These are phyloP conservation scores for Myxozyma sirexii DNA, from an alignment of 805 yeast genomes.

Conservation along the genomic window DNA sequence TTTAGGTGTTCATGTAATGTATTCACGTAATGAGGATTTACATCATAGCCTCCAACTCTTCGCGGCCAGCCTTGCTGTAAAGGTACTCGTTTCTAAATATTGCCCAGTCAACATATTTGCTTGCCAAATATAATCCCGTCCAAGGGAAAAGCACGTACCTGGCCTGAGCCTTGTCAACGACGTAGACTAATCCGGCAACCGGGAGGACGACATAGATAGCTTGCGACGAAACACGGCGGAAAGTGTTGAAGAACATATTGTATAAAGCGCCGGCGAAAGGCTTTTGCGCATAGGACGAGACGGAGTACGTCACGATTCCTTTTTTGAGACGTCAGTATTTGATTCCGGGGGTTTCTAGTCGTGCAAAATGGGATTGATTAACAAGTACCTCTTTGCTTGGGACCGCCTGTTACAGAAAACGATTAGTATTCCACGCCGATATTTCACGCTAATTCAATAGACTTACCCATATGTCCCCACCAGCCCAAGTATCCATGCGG, in stretches of 20 bases:
- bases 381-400: conserved; percentile 74
- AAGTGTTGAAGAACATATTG: conserved; percentile 86
- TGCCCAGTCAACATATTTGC: background rate
- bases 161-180: conserved; percentile 85
- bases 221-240: conserved; percentile 92
- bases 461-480: conserved; percentile 89
- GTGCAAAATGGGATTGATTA: no score
- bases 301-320: conserved; percentile 70
- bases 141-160: conserved; percentile 37
- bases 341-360: background rate
- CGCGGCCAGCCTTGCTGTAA: conserved; percentile 97
- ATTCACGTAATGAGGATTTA: conserved; percentile 14
- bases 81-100: conserved; percentile 63
- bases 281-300: conserved; percentile 90
- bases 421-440: background rate
- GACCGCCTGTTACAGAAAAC: conserved; percentile 53
- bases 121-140: background rate
- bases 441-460: background rate
- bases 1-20: background rate
- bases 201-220: conserved; percentile 77
- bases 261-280: conserved; percentile 86
- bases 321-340: background rate
- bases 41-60: conserved; percentile 70
- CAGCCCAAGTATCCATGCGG: conserved; percentile 75
- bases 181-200: conserved; percentile 74